Conservation (phyloP, 108 stramenopile species). For the Mayamaea pseudoterrestris region DNA sequence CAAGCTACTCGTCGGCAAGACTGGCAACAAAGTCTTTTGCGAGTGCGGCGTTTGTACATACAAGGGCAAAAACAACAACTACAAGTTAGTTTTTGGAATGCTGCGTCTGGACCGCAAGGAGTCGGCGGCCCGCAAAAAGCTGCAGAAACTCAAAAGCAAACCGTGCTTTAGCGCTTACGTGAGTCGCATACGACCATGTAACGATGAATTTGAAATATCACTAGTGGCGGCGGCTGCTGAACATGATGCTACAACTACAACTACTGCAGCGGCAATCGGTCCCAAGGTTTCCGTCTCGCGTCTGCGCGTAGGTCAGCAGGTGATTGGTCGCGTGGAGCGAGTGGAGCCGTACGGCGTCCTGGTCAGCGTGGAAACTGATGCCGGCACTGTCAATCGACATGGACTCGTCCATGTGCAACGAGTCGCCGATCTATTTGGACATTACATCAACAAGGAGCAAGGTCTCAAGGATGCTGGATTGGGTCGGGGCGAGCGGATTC, state of each 20-base stretch:
- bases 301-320: slow-evolving; percentile 22
- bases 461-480: slow-evolving; percentile 53
- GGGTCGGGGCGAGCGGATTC: slow-evolving; percentile 28
- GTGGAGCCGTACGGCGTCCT: slow-evolving; percentile 57
- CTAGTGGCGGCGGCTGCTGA: slow-evolving; percentile 20
- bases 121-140: slow-evolving; percentile 42
- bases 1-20: slow-evolving; percentile 48
- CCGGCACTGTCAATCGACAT: slow-evolving; percentile 63
- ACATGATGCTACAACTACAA: slow-evolving; percentile 2
- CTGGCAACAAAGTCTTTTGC: slow-evolving; percentile 61
- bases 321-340: slow-evolving; percentile 35
- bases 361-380: slow-evolving; percentile 63
- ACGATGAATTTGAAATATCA: slow-evolving; percentile 52
- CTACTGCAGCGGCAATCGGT: too few relatives aligned
- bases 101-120: slow-evolving; percentile 38
- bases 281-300: slow-evolving; percentile 33
- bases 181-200: slow-evolving; percentile 32
- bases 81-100: slow-evolving; percentile 64
- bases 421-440: slow-evolving; percentile 33
- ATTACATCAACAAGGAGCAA: slow-evolving; percentile 45
- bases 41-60: slow-evolving; percentile 45
- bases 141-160: slow-evolving; percentile 24
- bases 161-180: slow-evolving; percentile 39
- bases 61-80: slow-evolving; percentile 4
- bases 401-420: slow-evolving; percentile 61